Conservation (phyloP, 2,329 filamentous ascomycete genomes). For the Colletotrichum higginsianum region DNA sequence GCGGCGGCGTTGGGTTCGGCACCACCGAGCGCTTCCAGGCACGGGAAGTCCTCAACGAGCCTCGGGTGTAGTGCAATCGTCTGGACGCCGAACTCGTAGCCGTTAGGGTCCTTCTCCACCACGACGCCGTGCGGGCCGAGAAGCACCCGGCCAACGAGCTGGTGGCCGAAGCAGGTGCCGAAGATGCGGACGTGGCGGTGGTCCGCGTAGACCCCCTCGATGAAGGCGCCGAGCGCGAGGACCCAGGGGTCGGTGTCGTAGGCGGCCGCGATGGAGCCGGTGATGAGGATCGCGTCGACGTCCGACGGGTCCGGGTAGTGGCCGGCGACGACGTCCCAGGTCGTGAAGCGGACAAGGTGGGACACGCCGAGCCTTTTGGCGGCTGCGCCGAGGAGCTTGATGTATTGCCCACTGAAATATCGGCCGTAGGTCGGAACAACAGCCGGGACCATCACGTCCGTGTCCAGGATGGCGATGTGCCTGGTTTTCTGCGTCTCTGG, state of each 20-base stretch:
- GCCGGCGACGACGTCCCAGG: slow-evolving; percentile 51
- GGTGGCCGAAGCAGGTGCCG: slow-evolving; percentile 65
- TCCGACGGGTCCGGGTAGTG: slow-evolving; percentile 48
- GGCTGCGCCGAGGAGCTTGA: slow-evolving; percentile 19
- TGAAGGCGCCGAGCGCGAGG: slow-evolving; percentile 57
- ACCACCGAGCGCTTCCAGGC: slow-evolving; percentile 47
- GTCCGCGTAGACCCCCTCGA: slow-evolving; percentile 49
- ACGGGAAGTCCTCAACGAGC: slow-evolving; percentile 58
- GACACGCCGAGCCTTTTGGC: slow-evolving; percentile 29
- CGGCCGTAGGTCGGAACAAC: slow-evolving; percentile 19
- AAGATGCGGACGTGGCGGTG: slow-evolving; percentile 53
- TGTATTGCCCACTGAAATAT: slow-evolving; percentile 30
- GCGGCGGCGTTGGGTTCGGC: not conserved
- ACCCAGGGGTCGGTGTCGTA: slow-evolving; percentile 63
- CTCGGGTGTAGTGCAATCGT: slow-evolving; percentile 56
- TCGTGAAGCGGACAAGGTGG: slow-evolving; percentile 42
- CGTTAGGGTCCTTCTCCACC: slow-evolving; percentile 55
- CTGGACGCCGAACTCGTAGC: slow-evolving; percentile 63
- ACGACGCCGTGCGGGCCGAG: slow-evolving; percentile 43
- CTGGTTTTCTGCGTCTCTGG: not conserved
- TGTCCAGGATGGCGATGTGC: slow-evolving; percentile 30
- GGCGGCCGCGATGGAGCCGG: slow-evolving; percentile 56
- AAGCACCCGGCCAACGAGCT: slow-evolving; percentile 62
- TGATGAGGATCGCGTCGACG: slow-evolving; percentile 51
- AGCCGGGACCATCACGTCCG: slow-evolving; percentile 30